These are phyloP conservation scores for Pseudogymnoascus sp. DNA, from an alignment of 2,329 filamentous ascomycete species.

Conservation along the genomic window DNA sequence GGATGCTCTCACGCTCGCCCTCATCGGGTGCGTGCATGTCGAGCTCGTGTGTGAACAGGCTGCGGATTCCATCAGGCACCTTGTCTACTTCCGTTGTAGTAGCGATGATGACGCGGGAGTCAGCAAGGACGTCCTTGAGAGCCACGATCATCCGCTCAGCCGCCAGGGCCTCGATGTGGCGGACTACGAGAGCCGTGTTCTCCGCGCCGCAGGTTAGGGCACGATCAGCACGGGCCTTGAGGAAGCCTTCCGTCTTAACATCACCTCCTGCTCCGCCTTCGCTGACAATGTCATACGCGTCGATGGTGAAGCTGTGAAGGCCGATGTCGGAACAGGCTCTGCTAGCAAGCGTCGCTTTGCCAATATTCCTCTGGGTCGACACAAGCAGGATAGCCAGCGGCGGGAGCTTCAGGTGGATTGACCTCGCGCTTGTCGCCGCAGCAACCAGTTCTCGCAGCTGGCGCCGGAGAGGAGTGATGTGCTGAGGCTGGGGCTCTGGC, in stretches of 20 bases:
- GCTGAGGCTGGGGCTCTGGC: constrained; percentile 39
- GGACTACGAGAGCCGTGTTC: constrained; percentile 75
- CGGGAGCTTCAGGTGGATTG: constrained; percentile 78
- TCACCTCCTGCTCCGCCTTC: constrained; percentile 82
- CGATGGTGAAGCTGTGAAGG: constrained; percentile 78
- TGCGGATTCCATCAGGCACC: constrained; percentile 79
- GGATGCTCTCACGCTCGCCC: constrained; percentile 78
- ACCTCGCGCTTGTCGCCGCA: constrained; percentile 79
- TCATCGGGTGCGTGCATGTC: constrained; percentile 92
- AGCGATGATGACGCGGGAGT: constrained; percentile 75
- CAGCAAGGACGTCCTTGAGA: constrained; percentile 73
- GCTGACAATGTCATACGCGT: constrained; percentile 90
- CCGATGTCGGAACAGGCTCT: constrained; percentile 82
- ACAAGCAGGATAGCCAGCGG: constrained; percentile 81
- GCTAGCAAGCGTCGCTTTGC: constrained; percentile 72
- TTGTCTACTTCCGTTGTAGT: constrained; percentile 96
- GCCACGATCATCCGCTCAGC: constrained; percentile 84
- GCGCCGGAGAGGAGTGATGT: constrained; percentile 54
- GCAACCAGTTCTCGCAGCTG: constrained; percentile 77
- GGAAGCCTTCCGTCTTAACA: constrained; percentile 85
- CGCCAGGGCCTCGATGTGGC: constrained; percentile 83
- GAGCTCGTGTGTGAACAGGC: constrained; percentile 89
- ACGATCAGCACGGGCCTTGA: constrained; percentile 79
- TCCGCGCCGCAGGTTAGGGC: constrained; percentile 82
- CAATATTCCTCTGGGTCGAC: constrained; percentile 88